phyloP scores from a whole-genome alignment of 2,329 filamentous ascomycete genomes.

The Pezicula radicicola region DNA sequence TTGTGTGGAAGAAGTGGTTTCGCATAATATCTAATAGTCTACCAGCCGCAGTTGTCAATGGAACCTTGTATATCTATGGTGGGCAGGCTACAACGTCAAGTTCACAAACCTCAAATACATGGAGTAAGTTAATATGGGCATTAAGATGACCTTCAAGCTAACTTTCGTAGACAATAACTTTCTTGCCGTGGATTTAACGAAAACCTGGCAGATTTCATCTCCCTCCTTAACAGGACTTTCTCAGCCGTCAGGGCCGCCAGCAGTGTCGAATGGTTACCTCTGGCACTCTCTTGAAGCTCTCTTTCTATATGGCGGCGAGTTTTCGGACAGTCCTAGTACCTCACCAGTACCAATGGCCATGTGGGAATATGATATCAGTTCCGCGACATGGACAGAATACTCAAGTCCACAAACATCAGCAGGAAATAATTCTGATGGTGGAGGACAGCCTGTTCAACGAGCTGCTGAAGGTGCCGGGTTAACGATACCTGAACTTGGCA shows the following conservation, averaged over 20 bases:
- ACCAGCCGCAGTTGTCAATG: slow-evolving; percentile 62
- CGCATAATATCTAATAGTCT: slow-evolving; percentile 10
- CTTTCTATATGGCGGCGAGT: slow-evolving; percentile 73
- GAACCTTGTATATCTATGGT: slow-evolving; percentile 74
- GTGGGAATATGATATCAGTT: slow-evolving; percentile 67
- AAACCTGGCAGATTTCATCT: slow-evolving; percentile 65
- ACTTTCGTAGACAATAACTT: slow-evolving; percentile 64
- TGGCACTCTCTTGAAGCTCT: slow-evolving; percentile 71
- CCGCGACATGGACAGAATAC: slow-evolving; percentile 61
- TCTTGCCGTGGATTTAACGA: slow-evolving; percentile 67
- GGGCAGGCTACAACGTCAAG: slow-evolving; percentile 58
- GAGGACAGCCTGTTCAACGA: slow-evolving; percentile 57
- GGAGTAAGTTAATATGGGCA: slow-evolving; percentile 54
- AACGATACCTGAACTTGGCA: slow-evolving; percentile 64
- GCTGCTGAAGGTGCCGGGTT: slow-evolving; percentile 72
- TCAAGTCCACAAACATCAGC: slow-evolving; percentile 56
- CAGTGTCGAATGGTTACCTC: slow-evolving; percentile 69
- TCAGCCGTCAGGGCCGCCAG: slow-evolving; percentile 65
- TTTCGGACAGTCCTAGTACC: slow-evolving; percentile 58
- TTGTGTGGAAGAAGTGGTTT: not conserved
- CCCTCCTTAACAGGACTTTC: slow-evolving; percentile 62
- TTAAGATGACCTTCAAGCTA: not conserved
- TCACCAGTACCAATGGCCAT: slow-evolving; percentile 58
- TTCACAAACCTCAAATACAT: slow-evolving; percentile 60
- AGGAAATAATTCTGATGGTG: slow-evolving; percentile 59